Evolutionary conservation across 768 basidiomycete genomes (phyloP).

Genomic region (Trichaptum fuscoviolaceum): DNA sequence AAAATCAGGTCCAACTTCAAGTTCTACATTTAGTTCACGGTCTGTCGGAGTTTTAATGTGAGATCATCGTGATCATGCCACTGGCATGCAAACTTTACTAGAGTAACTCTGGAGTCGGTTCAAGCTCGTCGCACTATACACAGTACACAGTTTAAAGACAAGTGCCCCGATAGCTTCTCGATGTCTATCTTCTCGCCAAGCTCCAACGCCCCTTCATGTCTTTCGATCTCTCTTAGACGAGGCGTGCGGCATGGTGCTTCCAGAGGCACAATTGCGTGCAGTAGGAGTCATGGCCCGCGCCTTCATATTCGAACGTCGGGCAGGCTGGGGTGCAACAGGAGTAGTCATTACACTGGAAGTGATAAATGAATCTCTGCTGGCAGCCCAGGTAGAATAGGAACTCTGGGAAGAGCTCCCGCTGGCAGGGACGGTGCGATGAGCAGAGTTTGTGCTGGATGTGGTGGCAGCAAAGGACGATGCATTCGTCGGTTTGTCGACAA

Average conservation of each 20-base stretch:
- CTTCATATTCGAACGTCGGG: conserved; percentile 18
- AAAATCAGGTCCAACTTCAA: too few species aligned
- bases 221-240: too few species aligned
- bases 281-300: conserved; percentile 16
- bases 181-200: too few species aligned
- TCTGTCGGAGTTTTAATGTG: too few species aligned
- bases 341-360: neutral
- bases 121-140: too few species aligned
- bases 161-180: too few species aligned
- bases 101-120: too few species aligned
- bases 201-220: too few species aligned
- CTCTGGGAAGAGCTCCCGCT: conserved; percentile 23
- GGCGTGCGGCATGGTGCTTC: conserved; percentile 18
- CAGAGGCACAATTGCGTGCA: conserved; percentile 24
- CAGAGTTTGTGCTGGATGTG: conserved; percentile 11
- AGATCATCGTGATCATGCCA: too few species aligned
- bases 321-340: neutral
- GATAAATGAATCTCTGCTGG: neutral
- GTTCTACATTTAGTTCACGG: too few species aligned
- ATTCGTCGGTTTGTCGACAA: conserved; percentile 23
- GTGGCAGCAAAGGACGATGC: conserved; percentile 9
- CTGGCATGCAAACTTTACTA: too few species aligned
- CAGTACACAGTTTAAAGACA: too few species aligned
- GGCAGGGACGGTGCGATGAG: conserved; percentile 25
- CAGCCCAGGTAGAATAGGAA: conserved; percentile 22